Conservation (phyloP, 192 early-diverging fungal species). For the Backusella australiensis region DNA sequence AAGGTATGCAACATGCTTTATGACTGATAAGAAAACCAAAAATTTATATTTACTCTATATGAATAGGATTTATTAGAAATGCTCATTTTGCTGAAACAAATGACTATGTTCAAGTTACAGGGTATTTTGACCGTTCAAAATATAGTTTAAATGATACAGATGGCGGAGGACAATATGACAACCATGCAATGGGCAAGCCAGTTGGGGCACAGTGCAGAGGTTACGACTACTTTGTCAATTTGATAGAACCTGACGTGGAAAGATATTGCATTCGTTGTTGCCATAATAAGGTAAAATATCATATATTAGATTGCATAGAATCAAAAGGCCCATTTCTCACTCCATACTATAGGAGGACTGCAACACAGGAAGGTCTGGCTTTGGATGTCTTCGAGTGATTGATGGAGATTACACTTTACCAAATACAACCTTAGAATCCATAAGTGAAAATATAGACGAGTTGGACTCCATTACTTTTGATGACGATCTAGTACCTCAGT, state of each 20-base stretch:
- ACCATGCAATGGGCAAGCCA: conserved; percentile 25
- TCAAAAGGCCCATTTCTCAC: neutral
- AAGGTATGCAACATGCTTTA: neutral
- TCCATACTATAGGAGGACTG: conserved; percentile 13
- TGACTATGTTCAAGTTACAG: conserved; percentile 50
- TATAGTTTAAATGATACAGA: conserved; percentile 34
- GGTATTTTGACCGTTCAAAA: conserved; percentile 38
- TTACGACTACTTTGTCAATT: conserved; percentile 30
- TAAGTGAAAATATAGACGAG: neutral
- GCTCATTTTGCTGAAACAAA: conserved; percentile 32
- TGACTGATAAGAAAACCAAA: neutral
- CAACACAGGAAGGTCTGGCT: conserved; percentile 33
- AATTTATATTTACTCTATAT: neutral
- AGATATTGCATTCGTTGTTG: conserved; percentile 37
- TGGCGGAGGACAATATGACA: conserved; percentile 51
- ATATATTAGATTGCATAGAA: neutral
- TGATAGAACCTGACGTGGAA: conserved; percentile 25
- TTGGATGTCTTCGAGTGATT: conserved; percentile 39
- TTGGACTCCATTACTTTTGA: neutral
- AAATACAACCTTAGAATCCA: neutral
- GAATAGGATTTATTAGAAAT: conserved; percentile 41
- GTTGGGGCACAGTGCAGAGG: conserved; percentile 25
- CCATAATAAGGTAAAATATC: conserved; percentile 18
- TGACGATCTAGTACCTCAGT: neutral
- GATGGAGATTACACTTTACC: conserved; percentile 40